Evolutionary conservation across 2,329 filamentous ascomycete species (phyloP), one percentile per base, ranked within the genome.

Genomic region (Fusarium mexicanum): DNA sequence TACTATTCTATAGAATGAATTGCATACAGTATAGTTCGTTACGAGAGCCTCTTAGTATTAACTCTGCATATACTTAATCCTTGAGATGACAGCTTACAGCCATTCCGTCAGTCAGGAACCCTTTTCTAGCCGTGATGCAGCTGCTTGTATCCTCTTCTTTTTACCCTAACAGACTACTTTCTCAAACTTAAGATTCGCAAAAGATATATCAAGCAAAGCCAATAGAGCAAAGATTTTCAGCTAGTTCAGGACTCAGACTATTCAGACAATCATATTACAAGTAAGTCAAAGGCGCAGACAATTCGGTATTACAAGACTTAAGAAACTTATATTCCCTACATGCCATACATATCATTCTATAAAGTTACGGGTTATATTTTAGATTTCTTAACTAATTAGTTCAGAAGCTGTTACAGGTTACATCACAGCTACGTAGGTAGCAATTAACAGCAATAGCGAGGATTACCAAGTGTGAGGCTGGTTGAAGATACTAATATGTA

Each of bases 371-470:
- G 20, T 16, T 7, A 5, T 20, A 14, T 16, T 22, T 12, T 13
- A 5, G 4, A 9, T 16, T 31, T 31, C 3, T 4, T 12, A 1
- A n/a, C 26, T 31, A 13, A 12, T 4, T 10, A 9, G 47, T 31
- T 7, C 1, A 12, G 5, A 8, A 8, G 6, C 3, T 6, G 8
- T n/a, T 12, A 13, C 20, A 31, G 5, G 14, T 9, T 12, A 7
- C 8, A 18, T 6, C 5, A 18, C 33, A 2, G 4, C 16, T 24
- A 13, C 8, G 3, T 13, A 2, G 5, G 5, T 50, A 13, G 4
- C 5, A 17, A 3, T 18, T 8, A 2, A 5, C 3, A 3, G 17
- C 11, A 3, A 24, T 18, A 5, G 3, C 33, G 2, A 5, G 1
- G 11, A 33, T 8, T 10, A n/a, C 5, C 5, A 18, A 33, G 13